phyloP scores from a whole-genome alignment of 2,329 filamentous ascomycete genomes.

The Talaromyces sp. region DNA sequence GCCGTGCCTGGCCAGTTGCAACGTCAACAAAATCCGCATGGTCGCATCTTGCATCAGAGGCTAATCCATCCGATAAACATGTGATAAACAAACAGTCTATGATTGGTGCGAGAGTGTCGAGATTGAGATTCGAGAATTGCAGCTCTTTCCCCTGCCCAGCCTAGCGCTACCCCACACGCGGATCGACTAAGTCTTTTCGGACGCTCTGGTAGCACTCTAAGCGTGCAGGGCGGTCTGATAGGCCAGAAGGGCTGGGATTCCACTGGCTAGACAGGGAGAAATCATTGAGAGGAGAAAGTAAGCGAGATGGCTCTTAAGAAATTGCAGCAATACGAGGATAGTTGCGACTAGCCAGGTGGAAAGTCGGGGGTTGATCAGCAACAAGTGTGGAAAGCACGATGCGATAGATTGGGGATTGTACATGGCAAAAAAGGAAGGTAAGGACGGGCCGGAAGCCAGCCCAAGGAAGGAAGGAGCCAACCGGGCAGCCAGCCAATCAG shows the following conservation, averaged over 20 bases:
- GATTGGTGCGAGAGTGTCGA: neutral
- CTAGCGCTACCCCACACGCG: neutral
- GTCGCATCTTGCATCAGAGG: neutral
- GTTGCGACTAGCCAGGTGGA: neutral
- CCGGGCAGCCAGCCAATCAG: neutral
- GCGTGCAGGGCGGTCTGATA: neutral
- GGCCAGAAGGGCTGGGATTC: neutral
- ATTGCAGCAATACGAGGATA: neutral
- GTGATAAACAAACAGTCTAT: neutral
- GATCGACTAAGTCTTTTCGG: neutral
- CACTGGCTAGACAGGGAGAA: neutral
- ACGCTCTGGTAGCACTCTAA: neutral
- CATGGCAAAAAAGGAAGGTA: neutral
- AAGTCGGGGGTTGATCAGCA: neutral
- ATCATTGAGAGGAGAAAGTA: neutral
- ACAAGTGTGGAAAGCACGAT: neutral
- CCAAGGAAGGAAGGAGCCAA: conserved; percentile 2
- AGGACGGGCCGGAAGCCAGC: neutral
- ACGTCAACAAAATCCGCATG: neutral
- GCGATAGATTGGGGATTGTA: too few relatives aligned
- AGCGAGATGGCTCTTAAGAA: neutral
- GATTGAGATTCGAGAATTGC: neutral
- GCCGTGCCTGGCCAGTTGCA: neutral
- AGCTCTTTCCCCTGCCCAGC: neutral
- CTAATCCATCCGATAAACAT: neutral